Conservation (phyloP, 768 basidiomycete species). For the Clathrus columnatus region DNA sequence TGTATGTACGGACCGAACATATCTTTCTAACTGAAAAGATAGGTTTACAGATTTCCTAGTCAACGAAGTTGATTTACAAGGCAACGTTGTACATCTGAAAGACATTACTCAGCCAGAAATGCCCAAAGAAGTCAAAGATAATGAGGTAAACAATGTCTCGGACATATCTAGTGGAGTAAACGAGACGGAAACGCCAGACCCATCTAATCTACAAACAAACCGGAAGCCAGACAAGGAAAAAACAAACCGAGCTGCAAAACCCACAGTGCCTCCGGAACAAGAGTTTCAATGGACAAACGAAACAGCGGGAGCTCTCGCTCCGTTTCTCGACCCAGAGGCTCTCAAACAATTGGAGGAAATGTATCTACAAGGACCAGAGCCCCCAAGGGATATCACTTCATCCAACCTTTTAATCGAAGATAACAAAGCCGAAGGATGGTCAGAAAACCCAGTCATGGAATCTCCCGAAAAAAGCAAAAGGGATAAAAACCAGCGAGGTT, state of each 20-base stretch:
- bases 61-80: constrained; percentile 77
- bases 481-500: constrained; percentile 19
- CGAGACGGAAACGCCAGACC: background rate
- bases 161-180: background rate
- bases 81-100: constrained; percentile 74
- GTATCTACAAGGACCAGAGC: constrained; percentile 73
- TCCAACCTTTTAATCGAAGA: constrained; percentile 32
- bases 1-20: constrained; percentile 5
- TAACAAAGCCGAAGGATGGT: background rate
- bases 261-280: background rate
- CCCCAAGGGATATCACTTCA: constrained; percentile 77
- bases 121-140: constrained; percentile 29
- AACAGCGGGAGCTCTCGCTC: constrained; percentile 44
- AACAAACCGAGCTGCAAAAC: background rate
- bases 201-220: background rate
- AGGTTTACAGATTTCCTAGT: constrained; percentile 98
- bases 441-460: constrained; percentile 8
- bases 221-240: background rate
- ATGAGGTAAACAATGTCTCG: constrained; percentile 4
- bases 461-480: background rate
- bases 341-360: constrained; percentile 61
- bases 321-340: constrained; percentile 54
- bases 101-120: constrained; percentile 63
- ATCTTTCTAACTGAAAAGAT: constrained; percentile 10
- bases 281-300: constrained; percentile 55